These are phyloP conservation scores for Crucibulum laeve DNA, from an alignment of 768 basidiomycete species.

Conservation along the genomic window DNA sequence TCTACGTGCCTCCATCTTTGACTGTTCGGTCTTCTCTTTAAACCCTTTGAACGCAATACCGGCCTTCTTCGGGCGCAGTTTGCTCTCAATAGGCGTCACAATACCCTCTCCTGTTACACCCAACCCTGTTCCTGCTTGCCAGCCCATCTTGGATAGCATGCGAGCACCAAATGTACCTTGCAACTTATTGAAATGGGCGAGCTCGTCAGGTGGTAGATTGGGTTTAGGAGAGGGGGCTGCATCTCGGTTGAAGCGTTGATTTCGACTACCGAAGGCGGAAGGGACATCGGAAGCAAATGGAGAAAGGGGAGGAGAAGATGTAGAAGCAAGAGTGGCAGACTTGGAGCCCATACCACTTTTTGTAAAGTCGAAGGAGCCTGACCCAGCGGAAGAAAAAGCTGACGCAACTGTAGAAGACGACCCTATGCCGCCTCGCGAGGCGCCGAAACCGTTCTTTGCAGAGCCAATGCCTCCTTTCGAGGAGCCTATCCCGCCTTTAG, in stretches of 20 bases:
- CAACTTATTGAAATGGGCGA: slow-evolving; percentile 80
- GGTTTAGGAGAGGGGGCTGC: slow-evolving; percentile 41
- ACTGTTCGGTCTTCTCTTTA: slow-evolving; percentile 83
- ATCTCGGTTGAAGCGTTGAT: slow-evolving; percentile 48
- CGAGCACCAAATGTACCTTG: slow-evolving; percentile 78
- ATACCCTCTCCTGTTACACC: slow-evolving; percentile 78
- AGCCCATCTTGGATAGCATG: slow-evolving; percentile 94
- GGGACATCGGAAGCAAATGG: no score
- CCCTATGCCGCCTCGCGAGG: slow-evolving; percentile 5
- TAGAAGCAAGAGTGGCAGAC: slow-evolving; percentile 9
- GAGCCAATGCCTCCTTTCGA: slow-evolving; percentile 36
- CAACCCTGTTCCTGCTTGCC: slow-evolving; percentile 79
- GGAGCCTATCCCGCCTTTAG: slow-evolving; percentile 14
- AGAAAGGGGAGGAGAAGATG: no score
- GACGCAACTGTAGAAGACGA: slow-evolving; percentile 1
- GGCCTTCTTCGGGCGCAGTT: slow-evolving; percentile 78
- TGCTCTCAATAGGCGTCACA: slow-evolving; percentile 82
- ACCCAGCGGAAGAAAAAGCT: slow-evolving; percentile 9
- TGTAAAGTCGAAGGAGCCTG: not conserved
- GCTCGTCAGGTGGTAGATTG: slow-evolving; percentile 60
- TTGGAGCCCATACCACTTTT: no score
- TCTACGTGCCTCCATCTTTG: slow-evolving; percentile 73
- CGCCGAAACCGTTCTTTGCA: slow-evolving; percentile 23
- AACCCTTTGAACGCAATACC: slow-evolving; percentile 88
- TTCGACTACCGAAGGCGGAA: slow-evolving; percentile 33